Conservation (phyloP, 1,284 basidiomycete species). For the Leccinum insigne region DNA sequence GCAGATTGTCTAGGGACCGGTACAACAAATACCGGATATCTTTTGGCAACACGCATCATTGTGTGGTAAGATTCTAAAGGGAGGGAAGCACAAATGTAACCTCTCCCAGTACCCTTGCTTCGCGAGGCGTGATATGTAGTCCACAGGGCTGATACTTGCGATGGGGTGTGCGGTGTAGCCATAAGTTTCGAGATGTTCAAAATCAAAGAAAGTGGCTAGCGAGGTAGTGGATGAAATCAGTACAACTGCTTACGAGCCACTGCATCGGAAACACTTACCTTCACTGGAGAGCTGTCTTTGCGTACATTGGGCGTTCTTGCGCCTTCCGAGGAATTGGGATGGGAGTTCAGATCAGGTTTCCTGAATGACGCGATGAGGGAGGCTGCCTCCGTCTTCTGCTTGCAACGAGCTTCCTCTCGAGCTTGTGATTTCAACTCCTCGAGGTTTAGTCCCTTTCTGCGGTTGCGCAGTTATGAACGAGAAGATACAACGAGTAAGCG, state of each 20-base stretch:
- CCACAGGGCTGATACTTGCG: conserved; percentile 82
- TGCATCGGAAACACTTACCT: conserved; percentile 39
- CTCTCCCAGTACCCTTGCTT: conserved; percentile 73
- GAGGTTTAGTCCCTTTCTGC: conserved; percentile 45
- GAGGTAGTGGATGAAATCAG: neutral
- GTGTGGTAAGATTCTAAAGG: conserved; percentile 71
- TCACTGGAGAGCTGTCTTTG: conserved; percentile 70
- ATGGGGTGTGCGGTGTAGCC: conserved; percentile 66
- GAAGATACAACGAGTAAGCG: conserved; percentile 2
- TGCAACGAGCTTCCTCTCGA: conserved; percentile 37
- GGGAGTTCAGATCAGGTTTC: conserved; percentile 4
- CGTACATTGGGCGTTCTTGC: conserved; percentile 34
- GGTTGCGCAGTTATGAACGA: neutral
- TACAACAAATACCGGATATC: conserved; percentile 77
- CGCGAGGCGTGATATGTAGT: conserved; percentile 85
- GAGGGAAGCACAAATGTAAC: conserved; percentile 81
- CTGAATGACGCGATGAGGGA: conserved; percentile 15
- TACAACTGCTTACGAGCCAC: neutral
- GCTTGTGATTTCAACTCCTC: conserved; percentile 39
- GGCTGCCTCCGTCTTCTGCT: conserved; percentile 27
- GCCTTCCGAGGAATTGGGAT: neutral
- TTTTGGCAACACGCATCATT: conserved; percentile 62
- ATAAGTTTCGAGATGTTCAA: conserved; percentile 76
- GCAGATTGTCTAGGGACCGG: conserved; percentile 59
- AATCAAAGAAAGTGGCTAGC: conserved; percentile 77